Percentiles rank a stretch among this genome's conserved stretches.
These are phyloP conservation scores for Claviceps monticola DNA, from an alignment of 2,329 filamentous ascomycete species.

Conservation along the genomic window DNA sequence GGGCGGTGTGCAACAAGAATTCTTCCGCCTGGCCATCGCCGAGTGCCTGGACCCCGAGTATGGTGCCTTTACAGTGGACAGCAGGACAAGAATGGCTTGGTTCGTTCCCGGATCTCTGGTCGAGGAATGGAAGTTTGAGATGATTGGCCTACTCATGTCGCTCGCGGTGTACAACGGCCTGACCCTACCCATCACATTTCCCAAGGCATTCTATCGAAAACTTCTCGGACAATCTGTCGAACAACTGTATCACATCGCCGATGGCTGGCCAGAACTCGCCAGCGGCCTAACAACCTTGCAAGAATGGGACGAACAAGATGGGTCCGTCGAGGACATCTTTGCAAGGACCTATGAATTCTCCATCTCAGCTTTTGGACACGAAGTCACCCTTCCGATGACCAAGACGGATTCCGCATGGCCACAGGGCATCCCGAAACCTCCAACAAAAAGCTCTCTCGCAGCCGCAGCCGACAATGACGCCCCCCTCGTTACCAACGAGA, in stretches of 20 bases:
- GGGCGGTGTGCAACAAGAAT: conserved; percentile 92
- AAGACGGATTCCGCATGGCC: conserved; percentile 34
- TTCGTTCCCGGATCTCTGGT: conserved; percentile 74
- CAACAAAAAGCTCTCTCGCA: conserved; percentile 15
- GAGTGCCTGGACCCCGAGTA: conserved; percentile 68
- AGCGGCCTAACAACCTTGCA: conserved; percentile 60
- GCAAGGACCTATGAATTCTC: conserved; percentile 80
- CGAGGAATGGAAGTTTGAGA: conserved; percentile 78
- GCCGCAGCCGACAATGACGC: conserved; percentile 32
- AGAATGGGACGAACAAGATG: conserved; percentile 61
- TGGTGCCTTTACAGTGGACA: conserved; percentile 69
- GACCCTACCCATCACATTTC: conserved; percentile 81
- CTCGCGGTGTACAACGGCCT: conserved; percentile 88
- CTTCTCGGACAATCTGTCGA: conserved; percentile 57
- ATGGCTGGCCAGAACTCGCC: conserved; percentile 76
- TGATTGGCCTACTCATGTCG: conserved; percentile 76
- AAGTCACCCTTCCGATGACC: conserved; percentile 44
- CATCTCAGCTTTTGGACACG: conserved; percentile 40
- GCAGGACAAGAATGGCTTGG: conserved; percentile 68
- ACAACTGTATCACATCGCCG: conserved; percentile 61
- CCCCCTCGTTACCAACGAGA: conserved; percentile 65
- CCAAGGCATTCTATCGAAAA: conserved; percentile 68
- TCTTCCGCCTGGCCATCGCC: conserved; percentile 72
- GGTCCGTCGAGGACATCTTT: conserved; percentile 69
- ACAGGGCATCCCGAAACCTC: conserved; percentile 26